Evolutionary conservation across 805 yeast genomes (phyloP), one percentile per base, ranked within the genome.

Genomic region (Metschnikowia orientalis): DNA sequence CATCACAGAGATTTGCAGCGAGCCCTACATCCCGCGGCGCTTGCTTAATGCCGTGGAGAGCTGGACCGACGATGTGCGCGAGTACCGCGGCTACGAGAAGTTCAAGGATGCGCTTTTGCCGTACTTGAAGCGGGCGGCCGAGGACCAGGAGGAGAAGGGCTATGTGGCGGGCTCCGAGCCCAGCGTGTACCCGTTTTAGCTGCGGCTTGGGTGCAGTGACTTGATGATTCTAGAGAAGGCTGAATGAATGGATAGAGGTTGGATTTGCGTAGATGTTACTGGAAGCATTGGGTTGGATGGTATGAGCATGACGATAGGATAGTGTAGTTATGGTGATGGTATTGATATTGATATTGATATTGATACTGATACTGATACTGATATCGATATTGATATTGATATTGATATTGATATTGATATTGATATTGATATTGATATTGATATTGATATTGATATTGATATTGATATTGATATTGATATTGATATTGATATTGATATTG

Each of bases 11-110:
- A 51, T 79, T 30, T 70, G 73, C 38, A 48, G 73, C 43, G 85
- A 79, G 53, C 82, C 83, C 6, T 69, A 67, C 42, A 61, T 79
- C 18, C 84, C 86, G 4, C 59, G 76, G 40, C 63, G 86, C 43
- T 61, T 79, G 44, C 59, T 75, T 25, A 64, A 76, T 48, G 83
- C 81, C 10, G 69, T 79, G 24, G 53, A 61, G 32, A 71, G 78
- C 38, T 79, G 86, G 86, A 57, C 63, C 8, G 69, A 59, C 2
- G 81, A 75, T 44, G 85, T 79, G 26, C 67, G 64, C 40, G 76
- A 67, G 26, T 79, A 79, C 53, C 69, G 77, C 50, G 86, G 86
- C 4, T 73, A 59, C 47, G 57, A 60, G 11, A 74, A 66, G 41
- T 78, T 74, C 49, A 65, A 71, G 36, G 75, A 72, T 38, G 71